A percentile compares a stretch with the other conserved stretches of the same genome.
Evolutionary conservation across 2,329 filamentous ascomycete species (phyloP).

Genomic region (Trichoderma citrinoviride): DNA sequence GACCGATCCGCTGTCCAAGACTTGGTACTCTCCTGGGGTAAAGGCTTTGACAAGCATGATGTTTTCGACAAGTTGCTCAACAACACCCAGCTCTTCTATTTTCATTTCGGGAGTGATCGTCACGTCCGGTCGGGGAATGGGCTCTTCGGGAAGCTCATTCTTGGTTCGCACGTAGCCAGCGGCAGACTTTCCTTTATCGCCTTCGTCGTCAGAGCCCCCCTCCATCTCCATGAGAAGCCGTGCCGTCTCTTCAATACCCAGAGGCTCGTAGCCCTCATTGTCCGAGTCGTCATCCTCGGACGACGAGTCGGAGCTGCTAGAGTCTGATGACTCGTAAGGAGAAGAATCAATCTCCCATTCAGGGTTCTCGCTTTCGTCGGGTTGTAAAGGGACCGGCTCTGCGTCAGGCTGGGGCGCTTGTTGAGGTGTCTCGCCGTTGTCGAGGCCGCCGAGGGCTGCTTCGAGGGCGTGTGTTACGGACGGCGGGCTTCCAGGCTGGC

Average conservation of each 20-base stretch:
- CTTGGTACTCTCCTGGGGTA: conserved; percentile 75
- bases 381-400: conserved; percentile 29
- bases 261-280: conserved; percentile 65
- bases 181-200: conserved; percentile 45
- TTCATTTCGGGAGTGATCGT: conserved; percentile 73
- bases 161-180: conserved; percentile 65
- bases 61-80: conserved; percentile 77
- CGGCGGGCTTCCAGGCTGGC: conserved; percentile 37
- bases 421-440: conserved; percentile 20
- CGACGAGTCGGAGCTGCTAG: conserved; percentile 57
- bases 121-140: conserved; percentile 72
- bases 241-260: conserved; percentile 79
- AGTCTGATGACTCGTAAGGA: conserved; percentile 65
- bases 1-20: conserved; percentile 79
- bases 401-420: conserved; percentile 13
- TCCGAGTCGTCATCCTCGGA: conserved; percentile 53
- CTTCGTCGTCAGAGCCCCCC: conserved; percentile 75
- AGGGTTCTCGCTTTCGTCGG: conserved; percentile 49
- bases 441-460: conserved; percentile 43
- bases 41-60: conserved; percentile 75
- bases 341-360: conserved; percentile 87
- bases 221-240: conserved; percentile 83
- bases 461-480: conserved; percentile 45
- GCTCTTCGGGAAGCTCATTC: conserved; percentile 69
- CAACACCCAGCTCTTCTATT: conserved; percentile 69